phyloP scores from a whole-genome alignment of 1,284 basidiomycete genomes.

The Meira miltonrushii region DNA sequence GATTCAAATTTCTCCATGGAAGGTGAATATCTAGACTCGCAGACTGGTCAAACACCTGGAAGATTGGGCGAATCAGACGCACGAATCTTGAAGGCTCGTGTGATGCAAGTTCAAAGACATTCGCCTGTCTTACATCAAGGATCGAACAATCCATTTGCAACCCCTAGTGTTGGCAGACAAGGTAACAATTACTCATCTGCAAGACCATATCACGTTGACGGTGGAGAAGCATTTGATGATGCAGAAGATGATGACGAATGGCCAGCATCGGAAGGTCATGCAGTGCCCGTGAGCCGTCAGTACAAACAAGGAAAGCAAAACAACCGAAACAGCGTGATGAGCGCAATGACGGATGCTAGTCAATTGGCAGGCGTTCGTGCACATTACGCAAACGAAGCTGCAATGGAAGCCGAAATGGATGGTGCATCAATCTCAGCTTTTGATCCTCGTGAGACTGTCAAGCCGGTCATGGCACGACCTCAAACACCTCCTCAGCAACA shows the following conservation, averaged over 20 bases:
- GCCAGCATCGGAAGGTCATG: not conserved
- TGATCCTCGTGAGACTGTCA: conserved; percentile 6
- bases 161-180: not conserved
- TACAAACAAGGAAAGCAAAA: not conserved
- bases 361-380: conserved; percentile 7
- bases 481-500: conserved; percentile 8
- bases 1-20: not conserved
- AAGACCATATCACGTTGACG: not conserved
- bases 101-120: conserved; percentile 9
- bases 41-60: conserved; percentile 1
- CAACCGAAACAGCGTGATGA: conserved; percentile 10
- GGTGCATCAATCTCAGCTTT: conserved; percentile 11
- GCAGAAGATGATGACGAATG: conserved; percentile 24
- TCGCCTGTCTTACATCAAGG: not conserved
- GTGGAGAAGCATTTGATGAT: conserved; percentile 28
- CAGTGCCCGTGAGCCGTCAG: not conserved
- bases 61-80: conserved; percentile 4
- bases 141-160: conserved; percentile 1
- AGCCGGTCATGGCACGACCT: conserved; percentile 3
- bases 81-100: conserved; percentile 8
- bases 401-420: conserved; percentile 3
- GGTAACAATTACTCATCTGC: not conserved
- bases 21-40: not conserved
- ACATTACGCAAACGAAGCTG: conserved; percentile 10
- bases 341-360: conserved; percentile 9